These are phyloP conservation scores for Fusarium fujikuroi DNA, from an alignment of 2,329 filamentous ascomycete genomes.

Conservation along the genomic window DNA sequence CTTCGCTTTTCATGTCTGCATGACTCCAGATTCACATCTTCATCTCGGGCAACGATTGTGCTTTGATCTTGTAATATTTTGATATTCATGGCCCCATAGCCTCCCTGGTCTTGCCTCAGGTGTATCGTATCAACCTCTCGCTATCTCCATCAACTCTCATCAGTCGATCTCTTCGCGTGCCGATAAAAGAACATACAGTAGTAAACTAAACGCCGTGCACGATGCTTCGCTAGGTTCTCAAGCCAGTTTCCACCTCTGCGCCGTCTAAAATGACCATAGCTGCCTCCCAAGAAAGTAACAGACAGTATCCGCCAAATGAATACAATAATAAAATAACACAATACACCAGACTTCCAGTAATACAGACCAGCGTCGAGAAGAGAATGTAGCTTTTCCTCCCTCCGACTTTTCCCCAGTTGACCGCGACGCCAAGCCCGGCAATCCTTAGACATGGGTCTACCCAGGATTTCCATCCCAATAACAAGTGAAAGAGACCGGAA, in stretches of 20 bases:
- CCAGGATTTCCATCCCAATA: constrained; percentile 11
- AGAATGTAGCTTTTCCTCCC: constrained; percentile 31
- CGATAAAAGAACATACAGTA: not conserved
- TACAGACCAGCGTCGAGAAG: constrained; percentile 36
- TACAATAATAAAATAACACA: constrained; percentile 3
- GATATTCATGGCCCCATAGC: constrained; percentile 37
- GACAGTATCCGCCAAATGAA: constrained; percentile 1
- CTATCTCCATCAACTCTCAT: constrained; percentile 11
- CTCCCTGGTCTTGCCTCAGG: constrained; percentile 10
- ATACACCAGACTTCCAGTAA: constrained; percentile 29
- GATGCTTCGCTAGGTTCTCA: constrained; percentile 38
- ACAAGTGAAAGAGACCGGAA: constrained; percentile 8
- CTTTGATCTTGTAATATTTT: constrained; percentile 38
- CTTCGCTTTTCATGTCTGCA: constrained; percentile 2
- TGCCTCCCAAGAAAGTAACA: constrained; percentile 8
- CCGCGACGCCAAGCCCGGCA: constrained; percentile 39
- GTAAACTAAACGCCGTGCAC: constrained; percentile 31
- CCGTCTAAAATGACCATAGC: constrained; percentile 34
- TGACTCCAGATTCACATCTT: constrained; percentile 28
- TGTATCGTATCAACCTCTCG: not conserved
- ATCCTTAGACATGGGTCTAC: constrained; percentile 10
- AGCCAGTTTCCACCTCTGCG: constrained; percentile 33
- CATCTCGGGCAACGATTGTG: constrained; percentile 20
- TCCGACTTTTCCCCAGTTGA: constrained; percentile 15
- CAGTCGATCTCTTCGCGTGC: constrained; percentile 11